Evolutionary conservation across 257 asterid species (phyloP).

Genomic region (Sherardia arvensis): DNA sequence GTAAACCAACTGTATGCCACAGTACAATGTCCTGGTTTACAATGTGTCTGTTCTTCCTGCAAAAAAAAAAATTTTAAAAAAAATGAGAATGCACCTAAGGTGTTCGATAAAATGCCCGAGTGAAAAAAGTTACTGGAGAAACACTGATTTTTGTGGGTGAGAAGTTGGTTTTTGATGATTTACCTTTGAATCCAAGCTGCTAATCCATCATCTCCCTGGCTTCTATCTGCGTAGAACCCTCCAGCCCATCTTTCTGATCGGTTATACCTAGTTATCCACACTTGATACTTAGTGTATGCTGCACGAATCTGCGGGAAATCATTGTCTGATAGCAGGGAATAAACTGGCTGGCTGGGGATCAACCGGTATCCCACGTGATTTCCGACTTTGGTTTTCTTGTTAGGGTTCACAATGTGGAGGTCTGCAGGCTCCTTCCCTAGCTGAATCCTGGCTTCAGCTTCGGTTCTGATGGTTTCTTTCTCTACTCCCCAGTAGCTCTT

Average conservation of each 20-base stretch:
- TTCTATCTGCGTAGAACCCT: slow-evolving; percentile 56
- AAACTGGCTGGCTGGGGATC: slow-evolving; percentile 35
- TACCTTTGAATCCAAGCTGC: slow-evolving; percentile 56
- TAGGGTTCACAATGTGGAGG: slow-evolving; percentile 38
- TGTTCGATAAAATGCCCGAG: background rate
- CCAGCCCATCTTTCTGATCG: slow-evolving; percentile 64
- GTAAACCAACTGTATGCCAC: slow-evolving; percentile 67
- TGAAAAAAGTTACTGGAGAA: background rate
- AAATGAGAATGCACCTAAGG: background rate
- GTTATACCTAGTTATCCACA: slow-evolving; percentile 48
- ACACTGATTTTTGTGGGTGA: no score
- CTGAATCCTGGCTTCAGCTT: slow-evolving; percentile 30
- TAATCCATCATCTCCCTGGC: slow-evolving; percentile 61
- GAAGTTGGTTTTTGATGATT: background rate
- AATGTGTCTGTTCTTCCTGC: slow-evolving; percentile 37
- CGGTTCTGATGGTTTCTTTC: slow-evolving; percentile 33
- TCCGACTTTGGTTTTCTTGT: slow-evolving; percentile 43
- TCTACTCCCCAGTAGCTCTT: slow-evolving; percentile 48
- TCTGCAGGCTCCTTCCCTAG: slow-evolving; percentile 33
- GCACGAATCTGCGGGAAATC: slow-evolving; percentile 64
- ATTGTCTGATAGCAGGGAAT: slow-evolving; percentile 30
- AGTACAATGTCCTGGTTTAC: slow-evolving; percentile 56
- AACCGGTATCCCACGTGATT: slow-evolving; percentile 43
- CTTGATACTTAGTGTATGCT: slow-evolving; percentile 43
- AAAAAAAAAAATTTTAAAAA: no score